phyloP scores from a whole-genome alignment of 2,329 filamentous ascomycete genomes.

The Penicillium sp. region DNA sequence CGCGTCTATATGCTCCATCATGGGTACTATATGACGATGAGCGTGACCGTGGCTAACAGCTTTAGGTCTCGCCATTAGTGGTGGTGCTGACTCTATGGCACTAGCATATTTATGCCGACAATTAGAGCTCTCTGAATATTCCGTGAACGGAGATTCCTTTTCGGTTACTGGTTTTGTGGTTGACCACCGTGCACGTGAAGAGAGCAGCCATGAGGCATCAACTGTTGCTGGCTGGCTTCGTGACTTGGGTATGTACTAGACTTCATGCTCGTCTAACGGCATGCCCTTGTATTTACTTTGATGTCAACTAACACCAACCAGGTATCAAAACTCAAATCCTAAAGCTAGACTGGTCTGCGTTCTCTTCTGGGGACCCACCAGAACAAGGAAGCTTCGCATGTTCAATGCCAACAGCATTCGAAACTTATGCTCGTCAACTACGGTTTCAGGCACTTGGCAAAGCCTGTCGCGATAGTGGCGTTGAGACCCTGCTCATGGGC shows the following conservation, averaged over 20 bases:
- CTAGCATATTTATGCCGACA: slow-evolving; percentile 66
- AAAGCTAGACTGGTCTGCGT: slow-evolving; percentile 49
- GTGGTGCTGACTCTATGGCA: slow-evolving; percentile 97
- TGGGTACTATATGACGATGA: background rate
- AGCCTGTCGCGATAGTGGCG: slow-evolving; percentile 49
- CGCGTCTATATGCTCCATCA: background rate
- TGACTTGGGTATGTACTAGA: slow-evolving; percentile 41
- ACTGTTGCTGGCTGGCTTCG: slow-evolving; percentile 45
- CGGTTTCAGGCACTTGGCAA: slow-evolving; percentile 67
- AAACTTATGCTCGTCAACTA: slow-evolving; percentile 65
- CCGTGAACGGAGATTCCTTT: slow-evolving; percentile 15
- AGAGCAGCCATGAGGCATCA: slow-evolving; percentile 51
- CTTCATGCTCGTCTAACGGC: too few species aligned
- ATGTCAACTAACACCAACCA: slow-evolving; percentile 14
- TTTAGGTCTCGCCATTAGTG: slow-evolving; percentile 73
- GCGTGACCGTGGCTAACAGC: slow-evolving; percentile 3
- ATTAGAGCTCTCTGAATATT: slow-evolving; percentile 37
- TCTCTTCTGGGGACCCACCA: background rate
- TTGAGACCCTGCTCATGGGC: slow-evolving; percentile 64
- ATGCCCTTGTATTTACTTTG: too few species aligned
- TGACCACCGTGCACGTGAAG: slow-evolving; percentile 54
- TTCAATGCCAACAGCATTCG: slow-evolving; percentile 57
- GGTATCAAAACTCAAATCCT: slow-evolving; percentile 35
- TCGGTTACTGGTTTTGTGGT: slow-evolving; percentile 54
- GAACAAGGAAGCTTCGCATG: slow-evolving; percentile 18